phyloP scores from a whole-genome alignment of 345 rosid genomes.

The Eucalyptus regnans region DNA sequence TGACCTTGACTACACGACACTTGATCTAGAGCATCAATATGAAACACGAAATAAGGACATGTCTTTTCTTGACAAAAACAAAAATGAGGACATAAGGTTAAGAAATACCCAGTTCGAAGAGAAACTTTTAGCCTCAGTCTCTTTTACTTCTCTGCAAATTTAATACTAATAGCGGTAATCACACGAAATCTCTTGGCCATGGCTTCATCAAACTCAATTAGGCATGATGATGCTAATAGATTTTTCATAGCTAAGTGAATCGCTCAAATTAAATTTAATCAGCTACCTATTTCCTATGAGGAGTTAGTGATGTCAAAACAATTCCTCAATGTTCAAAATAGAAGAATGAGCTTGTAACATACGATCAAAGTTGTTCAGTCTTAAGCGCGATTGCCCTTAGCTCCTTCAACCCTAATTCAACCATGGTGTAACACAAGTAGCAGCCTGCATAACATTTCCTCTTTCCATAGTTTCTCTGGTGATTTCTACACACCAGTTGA shows the following conservation, averaged over 20 bases:
- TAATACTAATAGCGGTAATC: neutral
- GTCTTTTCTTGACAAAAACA: too few species aligned
- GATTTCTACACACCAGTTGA: neutral
- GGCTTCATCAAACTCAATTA: neutral
- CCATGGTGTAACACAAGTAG: neutral
- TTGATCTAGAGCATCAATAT: neutral
- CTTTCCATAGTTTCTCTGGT: neutral
- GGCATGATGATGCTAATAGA: neutral
- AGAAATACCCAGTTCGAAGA: accelerated
- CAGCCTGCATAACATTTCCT: neutral
- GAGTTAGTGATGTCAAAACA: neutral
- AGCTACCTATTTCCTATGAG: neutral
- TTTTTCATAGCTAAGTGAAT: neutral
- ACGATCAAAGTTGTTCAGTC: neutral
- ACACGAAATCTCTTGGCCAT: neutral
- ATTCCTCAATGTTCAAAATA: neutral
- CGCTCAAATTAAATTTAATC: neutral
- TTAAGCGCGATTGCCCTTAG: neutral
- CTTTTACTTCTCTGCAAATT: neutral
- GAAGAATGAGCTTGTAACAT: neutral
- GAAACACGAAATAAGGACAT: neutral
- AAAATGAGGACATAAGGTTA: too few species aligned
- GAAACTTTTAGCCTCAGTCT: too few species aligned
- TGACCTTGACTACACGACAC: neutral
- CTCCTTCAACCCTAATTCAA: neutral